Percentiles rank a stretch among this genome's conserved stretches.
These are phyloP conservation scores for Plasmodium gonderi DNA, from an alignment of 169 alveolate species.

Conservation along the genomic window DNA sequence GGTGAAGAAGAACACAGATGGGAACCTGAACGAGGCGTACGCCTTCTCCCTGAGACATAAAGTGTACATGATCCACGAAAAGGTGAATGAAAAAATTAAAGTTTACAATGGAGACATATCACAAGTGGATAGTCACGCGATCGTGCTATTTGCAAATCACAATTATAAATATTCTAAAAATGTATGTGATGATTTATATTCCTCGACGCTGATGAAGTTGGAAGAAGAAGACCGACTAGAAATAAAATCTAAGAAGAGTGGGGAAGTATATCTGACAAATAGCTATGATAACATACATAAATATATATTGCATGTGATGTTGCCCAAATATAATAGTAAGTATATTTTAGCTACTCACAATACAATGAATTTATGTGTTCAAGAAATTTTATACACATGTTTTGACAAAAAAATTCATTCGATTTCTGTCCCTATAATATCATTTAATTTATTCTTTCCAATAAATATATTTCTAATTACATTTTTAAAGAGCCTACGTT, in stretches of 20 bases:
- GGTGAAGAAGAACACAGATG: neutral
- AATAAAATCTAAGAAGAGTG: conserved; percentile 40
- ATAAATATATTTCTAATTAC: conserved; percentile 27
- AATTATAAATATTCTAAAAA: conserved; percentile 28
- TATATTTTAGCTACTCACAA: conserved; percentile 54
- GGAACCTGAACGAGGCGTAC: neutral
- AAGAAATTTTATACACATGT: conserved; percentile 39
- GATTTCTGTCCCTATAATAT: conserved; percentile 32
- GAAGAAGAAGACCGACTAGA: conserved; percentile 54
- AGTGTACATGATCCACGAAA: conserved; percentile 15
- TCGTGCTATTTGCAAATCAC: conserved; percentile 38
- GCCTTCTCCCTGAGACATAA: conserved; percentile 4
- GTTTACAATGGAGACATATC: conserved; percentile 40
- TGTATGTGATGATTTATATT: conserved; percentile 33
- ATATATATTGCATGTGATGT: conserved; percentile 36
- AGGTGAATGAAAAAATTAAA: conserved; percentile 16
- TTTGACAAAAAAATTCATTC: conserved; percentile 34
- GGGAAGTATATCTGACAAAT: conserved; percentile 36
- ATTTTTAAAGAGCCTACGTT: conserved; percentile 36
- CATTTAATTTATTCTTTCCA: conserved; percentile 37
- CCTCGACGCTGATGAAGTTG: conserved; percentile 37
- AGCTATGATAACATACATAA: conserved; percentile 60
- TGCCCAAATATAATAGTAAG: conserved; percentile 58
- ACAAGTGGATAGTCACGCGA: neutral
- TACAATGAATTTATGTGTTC: conserved; percentile 57